Conservation (phyloP, 352 stramenopile species). For the Phytophthora constricta region DNA sequence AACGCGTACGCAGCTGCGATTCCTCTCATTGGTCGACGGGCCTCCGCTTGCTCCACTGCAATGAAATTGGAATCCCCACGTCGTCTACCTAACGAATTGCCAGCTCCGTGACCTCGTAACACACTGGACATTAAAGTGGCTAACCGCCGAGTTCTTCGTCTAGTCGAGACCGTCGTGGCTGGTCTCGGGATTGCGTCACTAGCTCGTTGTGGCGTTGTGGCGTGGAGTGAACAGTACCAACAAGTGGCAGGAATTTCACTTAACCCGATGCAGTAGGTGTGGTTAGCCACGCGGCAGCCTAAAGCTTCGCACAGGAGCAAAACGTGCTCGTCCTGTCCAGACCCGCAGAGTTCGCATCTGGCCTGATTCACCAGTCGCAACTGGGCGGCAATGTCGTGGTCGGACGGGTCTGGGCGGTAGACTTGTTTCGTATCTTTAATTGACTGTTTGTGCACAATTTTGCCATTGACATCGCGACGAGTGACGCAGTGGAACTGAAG, state of each 20-base stretch:
- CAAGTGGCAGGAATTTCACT: slow-evolving; percentile 57
- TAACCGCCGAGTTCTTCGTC: slow-evolving; percentile 63
- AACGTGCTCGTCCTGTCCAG: slow-evolving; percentile 82
- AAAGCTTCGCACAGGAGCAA: slow-evolving; percentile 78
- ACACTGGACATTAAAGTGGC: slow-evolving; percentile 82
- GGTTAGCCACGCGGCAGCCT: slow-evolving; percentile 62
- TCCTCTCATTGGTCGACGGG: slow-evolving; percentile 57
- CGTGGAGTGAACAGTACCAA: slow-evolving; percentile 78
- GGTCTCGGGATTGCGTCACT: slow-evolving; percentile 65
- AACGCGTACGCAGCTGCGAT: slow-evolving; percentile 71
- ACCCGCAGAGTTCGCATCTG: slow-evolving; percentile 72
- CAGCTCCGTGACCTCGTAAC: slow-evolving; percentile 33
- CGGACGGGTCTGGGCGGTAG: slow-evolving; percentile 60
- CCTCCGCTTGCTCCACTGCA: slow-evolving; percentile 34
- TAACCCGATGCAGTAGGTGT: slow-evolving; percentile 83
- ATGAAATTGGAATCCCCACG: slow-evolving; percentile 31
- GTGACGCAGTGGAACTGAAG: slow-evolving; percentile 68
- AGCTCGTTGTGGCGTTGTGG: slow-evolving; percentile 38
- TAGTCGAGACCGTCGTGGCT: slow-evolving; percentile 66
- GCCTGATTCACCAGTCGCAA: slow-evolving; percentile 75
- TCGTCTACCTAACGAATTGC: slow-evolving; percentile 4
- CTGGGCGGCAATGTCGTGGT: slow-evolving; percentile 75
- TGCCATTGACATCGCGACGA: slow-evolving; percentile 44
- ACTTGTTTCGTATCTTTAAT: slow-evolving; percentile 69
- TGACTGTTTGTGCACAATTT: slow-evolving; percentile 39